Conservation (phyloP, 2,329 filamentous ascomycete species). For the Zalaria obscura region DNA sequence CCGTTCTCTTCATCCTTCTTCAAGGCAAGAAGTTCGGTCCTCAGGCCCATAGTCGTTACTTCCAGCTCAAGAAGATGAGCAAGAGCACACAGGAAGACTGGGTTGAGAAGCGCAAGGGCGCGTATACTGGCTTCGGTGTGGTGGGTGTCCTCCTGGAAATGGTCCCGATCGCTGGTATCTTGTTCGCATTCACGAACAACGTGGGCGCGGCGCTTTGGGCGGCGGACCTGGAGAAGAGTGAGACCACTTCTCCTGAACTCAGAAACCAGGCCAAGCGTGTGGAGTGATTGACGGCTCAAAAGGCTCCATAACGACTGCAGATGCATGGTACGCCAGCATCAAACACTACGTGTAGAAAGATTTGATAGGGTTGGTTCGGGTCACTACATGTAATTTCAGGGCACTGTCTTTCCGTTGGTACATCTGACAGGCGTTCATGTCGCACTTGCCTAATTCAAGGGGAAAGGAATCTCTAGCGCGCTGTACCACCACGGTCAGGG, state of each 20-base stretch:
- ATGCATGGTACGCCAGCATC: too few species aligned
- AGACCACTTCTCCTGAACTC: constrained; percentile 17
- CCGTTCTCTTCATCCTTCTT: constrained; percentile 61
- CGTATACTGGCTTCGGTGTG: constrained; percentile 66
- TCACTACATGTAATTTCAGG: too few species aligned
- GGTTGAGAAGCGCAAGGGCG: constrained; percentile 54
- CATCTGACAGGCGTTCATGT: too few species aligned
- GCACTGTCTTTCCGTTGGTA: too few species aligned
- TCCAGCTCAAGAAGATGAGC: constrained; percentile 79
- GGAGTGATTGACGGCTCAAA: background rate
- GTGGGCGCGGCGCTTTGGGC: constrained; percentile 93
- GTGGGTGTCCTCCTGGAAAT: constrained; percentile 72
- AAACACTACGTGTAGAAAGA: too few species aligned
- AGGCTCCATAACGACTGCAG: too few species aligned
- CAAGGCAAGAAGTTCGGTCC: constrained; percentile 46
- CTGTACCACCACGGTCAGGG: too few species aligned
- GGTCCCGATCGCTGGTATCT: constrained; percentile 65
- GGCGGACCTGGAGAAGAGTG: constrained; percentile 36
- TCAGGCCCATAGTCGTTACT: constrained; percentile 53
- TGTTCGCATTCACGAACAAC: constrained; percentile 83
- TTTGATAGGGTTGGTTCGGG: too few species aligned
- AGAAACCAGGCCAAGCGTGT: constrained; percentile 17
- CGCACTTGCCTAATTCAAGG: too few species aligned
- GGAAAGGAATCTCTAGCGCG: too few species aligned
- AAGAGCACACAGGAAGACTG: constrained; percentile 50